Evolutionary conservation across 2,329 filamentous ascomycete genomes (phyloP), one percentile per base, ranked within the genome.

Genomic region (Sclerotinia sclerotiorum): DNA sequence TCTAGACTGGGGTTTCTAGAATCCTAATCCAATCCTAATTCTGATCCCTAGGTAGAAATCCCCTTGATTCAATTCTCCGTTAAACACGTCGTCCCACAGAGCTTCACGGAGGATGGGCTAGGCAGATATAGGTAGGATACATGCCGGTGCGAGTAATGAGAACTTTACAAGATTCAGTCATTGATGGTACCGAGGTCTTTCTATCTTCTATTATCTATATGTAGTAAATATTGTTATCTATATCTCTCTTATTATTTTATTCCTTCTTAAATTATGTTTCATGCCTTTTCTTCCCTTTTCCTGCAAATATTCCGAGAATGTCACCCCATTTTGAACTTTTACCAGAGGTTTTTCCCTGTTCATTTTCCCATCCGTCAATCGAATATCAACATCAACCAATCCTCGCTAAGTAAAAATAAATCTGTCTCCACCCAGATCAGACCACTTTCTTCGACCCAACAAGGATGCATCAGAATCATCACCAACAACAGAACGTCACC

Each of bases 371-470:
- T 27, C 27, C 29, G 19, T 54, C 11, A 32, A 44, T 11, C 7
- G 29, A n/a, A 56, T 56, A 19, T 15, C 0, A 39, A 7, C 2
- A 27, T 57, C n/a, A 24, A 13, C 46, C 56, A 58, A 62, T 61
- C 27, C 32, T 27, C 24, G 24, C 24, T 58, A 21, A n/a, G 19
- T 55, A 48, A 39, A 42, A 29, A 66, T 48, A 32, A 52, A 11
- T 58, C 10, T n/a, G 46, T 32, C 42, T 27, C 42, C n/a, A 56
- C 60, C n/a, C 48, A 65, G 35, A 65, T 68, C 67, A 65, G 61
- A 68, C 67, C 67, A 68, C 67, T 65, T 68, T 67, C 65, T 55
- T n/a, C 27, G 56, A 51, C 67, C 67, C 61, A 57, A 66, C 57
- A 32, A 39, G 65, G 65, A 39, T 52, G n/a, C 29, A 35, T n/a